A percentile compares a stretch with the other conserved stretches of the same genome.
Conservation (phyloP, 495 filamentous ascomycete genomes). For the Penicillium silybi region DNA sequence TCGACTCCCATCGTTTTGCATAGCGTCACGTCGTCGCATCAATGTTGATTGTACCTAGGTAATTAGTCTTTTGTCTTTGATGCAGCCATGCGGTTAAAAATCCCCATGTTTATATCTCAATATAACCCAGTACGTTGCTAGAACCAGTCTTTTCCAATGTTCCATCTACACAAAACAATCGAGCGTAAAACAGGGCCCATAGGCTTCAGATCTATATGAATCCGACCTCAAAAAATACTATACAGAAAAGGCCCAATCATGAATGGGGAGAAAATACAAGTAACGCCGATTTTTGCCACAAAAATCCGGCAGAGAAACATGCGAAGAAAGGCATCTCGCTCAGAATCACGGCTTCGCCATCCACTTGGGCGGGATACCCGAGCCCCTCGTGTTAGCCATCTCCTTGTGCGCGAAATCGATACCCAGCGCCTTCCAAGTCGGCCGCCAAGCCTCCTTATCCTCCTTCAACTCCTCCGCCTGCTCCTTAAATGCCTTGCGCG, state of each 20-base stretch:
- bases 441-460: constrained; percentile 36
- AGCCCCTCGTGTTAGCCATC: constrained; percentile 1
- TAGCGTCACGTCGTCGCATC: constrained; percentile 20
- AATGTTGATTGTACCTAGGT: constrained; percentile 9
- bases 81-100: constrained; percentile 7
- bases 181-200: not conserved
- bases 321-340: not conserved
- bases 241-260: constrained; percentile 6
- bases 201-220: constrained; percentile 2
- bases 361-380: constrained; percentile 2
- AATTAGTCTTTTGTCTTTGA: constrained; percentile 7
- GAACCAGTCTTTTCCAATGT: not conserved
- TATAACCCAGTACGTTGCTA: not conserved
- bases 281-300: constrained; percentile 7
- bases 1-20: constrained; percentile 18
- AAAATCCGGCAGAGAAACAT: not conserved
- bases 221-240: constrained; percentile 8
- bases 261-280: not conserved
- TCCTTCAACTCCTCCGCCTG: constrained; percentile 58
- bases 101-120: constrained; percentile 13
- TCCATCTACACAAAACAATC: not conserved
- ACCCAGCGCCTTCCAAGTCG: constrained; percentile 46
- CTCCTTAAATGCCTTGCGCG: constrained; percentile 35
- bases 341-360: constrained; percentile 4
- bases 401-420: constrained; percentile 22